A percentile compares a stretch with the other conserved stretches of the same genome.
Evolutionary conservation across 78 protist genomes (phyloP).

Genomic region (Dictyostelium intermedium): DNA sequence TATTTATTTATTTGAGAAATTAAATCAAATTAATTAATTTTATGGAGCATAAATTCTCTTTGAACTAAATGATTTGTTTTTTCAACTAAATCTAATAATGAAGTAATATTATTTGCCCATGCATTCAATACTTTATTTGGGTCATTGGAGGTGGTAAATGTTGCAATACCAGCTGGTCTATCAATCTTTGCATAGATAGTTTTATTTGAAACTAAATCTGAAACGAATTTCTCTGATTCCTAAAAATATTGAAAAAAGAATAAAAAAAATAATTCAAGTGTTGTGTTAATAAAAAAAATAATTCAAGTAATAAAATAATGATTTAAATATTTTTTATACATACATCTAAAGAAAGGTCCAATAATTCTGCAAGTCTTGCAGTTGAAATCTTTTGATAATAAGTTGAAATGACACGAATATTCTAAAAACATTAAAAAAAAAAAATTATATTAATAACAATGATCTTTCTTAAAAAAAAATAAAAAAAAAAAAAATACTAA

Average conservation of each 20-base stretch:
- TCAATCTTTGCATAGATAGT: constrained; percentile 85
- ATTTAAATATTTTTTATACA: constrained; percentile 4
- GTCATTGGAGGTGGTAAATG: constrained; percentile 41
- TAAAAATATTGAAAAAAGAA: background rate
- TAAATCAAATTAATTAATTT: constrained; percentile 34
- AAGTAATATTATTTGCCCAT: constrained; percentile 79
- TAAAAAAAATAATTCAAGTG: too few species aligned
- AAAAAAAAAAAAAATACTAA: background rate
- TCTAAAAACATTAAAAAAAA: constrained; percentile 12
- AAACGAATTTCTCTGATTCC: constrained; percentile 76
- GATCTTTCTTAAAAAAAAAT: background rate
- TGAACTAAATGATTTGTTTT: constrained; percentile 88
- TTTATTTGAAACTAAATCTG: constrained; percentile 77
- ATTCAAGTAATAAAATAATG: background rate
- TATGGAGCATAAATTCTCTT: constrained; percentile 84
- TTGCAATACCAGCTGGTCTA: constrained; percentile 83
- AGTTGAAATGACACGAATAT: constrained; percentile 79
- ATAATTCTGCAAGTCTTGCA: constrained; percentile 76
- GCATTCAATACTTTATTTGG: constrained; percentile 80
- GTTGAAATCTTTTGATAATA: constrained; percentile 85
- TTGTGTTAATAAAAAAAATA: too few species aligned
- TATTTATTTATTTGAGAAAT: background rate
- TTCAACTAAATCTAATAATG: constrained; percentile 83
- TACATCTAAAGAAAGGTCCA: constrained; percentile 72
- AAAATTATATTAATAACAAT: background rate